phyloP scores from a whole-genome alignment of 768 basidiomycete species.

The Cystoderma amianthinum region DNA sequence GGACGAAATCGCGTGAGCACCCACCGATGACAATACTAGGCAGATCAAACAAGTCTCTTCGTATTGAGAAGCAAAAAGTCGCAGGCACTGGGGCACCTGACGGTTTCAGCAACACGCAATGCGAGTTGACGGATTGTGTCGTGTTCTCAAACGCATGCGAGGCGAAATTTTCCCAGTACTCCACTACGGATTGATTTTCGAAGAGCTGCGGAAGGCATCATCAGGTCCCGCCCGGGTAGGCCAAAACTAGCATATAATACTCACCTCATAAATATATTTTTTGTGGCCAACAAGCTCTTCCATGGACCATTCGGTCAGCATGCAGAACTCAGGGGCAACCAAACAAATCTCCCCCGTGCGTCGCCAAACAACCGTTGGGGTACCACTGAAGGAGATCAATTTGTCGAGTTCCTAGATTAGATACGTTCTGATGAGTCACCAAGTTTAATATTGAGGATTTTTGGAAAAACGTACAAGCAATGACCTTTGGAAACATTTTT shows the following conservation, averaged over 20 bases:
- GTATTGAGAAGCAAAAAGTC: constrained; percentile 94
- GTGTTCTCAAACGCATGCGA: constrained; percentile 97
- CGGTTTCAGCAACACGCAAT: constrained; percentile 85
- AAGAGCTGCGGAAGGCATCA: constrained; percentile 53
- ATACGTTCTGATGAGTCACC: background rate
- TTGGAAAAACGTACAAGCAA: constrained; percentile 55
- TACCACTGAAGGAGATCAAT: constrained; percentile 93
- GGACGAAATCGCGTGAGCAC: constrained; percentile 12
- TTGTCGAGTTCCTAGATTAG: constrained; percentile 82
- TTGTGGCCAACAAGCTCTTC: constrained; percentile 66
- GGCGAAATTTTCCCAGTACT: constrained; percentile 96
- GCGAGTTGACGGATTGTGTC: constrained; percentile 90
- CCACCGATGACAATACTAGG: constrained; percentile 84
- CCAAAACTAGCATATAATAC: constrained; percentile 8
- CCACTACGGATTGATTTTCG: constrained; percentile 91
- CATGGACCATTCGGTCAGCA: constrained; percentile 86
- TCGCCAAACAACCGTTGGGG: constrained; percentile 96
- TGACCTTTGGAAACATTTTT: constrained; percentile 92
- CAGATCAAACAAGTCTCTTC: constrained; percentile 86
- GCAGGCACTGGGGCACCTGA: constrained; percentile 80
- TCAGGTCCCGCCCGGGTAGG: no score
- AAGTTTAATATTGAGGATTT: background rate
- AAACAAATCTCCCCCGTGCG: constrained; percentile 97
- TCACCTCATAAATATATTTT: constrained; percentile 64
- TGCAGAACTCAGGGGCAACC: constrained; percentile 93